A percentile compares a stretch with the other conserved stretches of the same genome.
Evolutionary conservation across 208 protist genomes (phyloP).

Genomic region (Leishmania tarentolae): DNA sequence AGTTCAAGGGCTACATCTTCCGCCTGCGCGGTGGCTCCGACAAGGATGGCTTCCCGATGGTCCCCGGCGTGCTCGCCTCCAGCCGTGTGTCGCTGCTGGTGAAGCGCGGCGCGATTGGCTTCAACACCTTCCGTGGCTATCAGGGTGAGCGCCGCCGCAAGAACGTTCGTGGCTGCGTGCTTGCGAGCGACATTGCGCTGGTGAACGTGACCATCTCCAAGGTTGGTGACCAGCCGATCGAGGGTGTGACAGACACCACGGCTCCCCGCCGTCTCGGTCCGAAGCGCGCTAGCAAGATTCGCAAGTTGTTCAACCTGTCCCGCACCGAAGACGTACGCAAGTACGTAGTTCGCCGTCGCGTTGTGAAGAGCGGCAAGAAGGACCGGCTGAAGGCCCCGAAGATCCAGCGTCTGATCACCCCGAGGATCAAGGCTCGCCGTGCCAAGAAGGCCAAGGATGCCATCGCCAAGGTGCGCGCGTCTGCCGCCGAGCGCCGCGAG

Average conservation of each 20-base stretch:
- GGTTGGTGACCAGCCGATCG: slow-evolving; percentile 95
- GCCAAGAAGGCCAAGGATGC: slow-evolving; percentile 75
- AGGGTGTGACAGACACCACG: slow-evolving; percentile 96
- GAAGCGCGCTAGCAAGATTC: slow-evolving; percentile 99
- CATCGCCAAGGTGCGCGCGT: slow-evolving; percentile 71
- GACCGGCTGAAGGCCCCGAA: slow-evolving; percentile 98
- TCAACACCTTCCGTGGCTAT: slow-evolving; percentile 92
- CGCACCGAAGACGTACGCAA: slow-evolving; percentile 98
- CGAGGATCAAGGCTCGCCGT: slow-evolving; percentile 78
- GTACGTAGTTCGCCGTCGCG: slow-evolving; percentile 97
- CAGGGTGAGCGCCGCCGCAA: slow-evolving; percentile 98
- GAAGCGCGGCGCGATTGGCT: slow-evolving; percentile 91
- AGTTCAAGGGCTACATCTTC: slow-evolving; percentile 97
- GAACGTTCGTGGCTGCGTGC: slow-evolving; percentile 99
- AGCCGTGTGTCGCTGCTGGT: slow-evolving; percentile 98
- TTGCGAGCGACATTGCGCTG: slow-evolving; percentile 96
- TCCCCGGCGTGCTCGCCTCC: slow-evolving; percentile 97
- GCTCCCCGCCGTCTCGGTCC: slow-evolving; percentile 97
- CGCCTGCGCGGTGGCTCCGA: slow-evolving; percentile 99
- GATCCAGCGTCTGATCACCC: slow-evolving; percentile 99
- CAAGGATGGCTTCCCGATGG: slow-evolving; percentile 99
- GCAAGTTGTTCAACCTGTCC: slow-evolving; percentile 98
- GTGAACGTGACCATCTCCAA: slow-evolving; percentile 98
- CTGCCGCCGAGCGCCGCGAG: slow-evolving; percentile 70
- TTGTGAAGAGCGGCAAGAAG: slow-evolving; percentile 95